Percentiles rank a stretch among this genome's conserved stretches.
phyloP scores from a whole-genome alignment of 306 rosid species.

The Gleditsia sinensis region DNA sequence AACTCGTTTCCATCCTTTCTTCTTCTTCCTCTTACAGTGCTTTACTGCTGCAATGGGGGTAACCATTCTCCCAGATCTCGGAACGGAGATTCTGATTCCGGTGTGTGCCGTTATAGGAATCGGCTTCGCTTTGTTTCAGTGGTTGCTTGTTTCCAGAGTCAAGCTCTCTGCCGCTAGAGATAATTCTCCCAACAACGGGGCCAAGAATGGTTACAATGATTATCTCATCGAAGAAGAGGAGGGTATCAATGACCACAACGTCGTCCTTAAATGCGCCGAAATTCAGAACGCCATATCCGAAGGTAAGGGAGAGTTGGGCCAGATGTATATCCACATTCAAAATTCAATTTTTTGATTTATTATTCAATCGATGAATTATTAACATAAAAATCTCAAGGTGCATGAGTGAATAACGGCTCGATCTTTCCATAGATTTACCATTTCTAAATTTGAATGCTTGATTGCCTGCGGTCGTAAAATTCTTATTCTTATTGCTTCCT shows the following conservation, averaged over 20 bases:
- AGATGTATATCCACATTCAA: not conserved
- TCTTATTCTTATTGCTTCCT: not conserved
- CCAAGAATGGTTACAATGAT: conserved; percentile 55
- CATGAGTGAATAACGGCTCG: not conserved
- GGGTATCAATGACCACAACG: conserved; percentile 63
- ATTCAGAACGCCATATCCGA: conserved; percentile 70
- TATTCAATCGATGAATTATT: not conserved
- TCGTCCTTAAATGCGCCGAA: conserved; percentile 70
- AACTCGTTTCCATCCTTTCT: not conserved
- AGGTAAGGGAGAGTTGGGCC: conserved; percentile 25
- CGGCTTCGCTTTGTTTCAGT: conserved; percentile 55
- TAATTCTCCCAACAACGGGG: not conserved
- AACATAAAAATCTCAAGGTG: no score
- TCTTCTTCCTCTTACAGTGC: not conserved
- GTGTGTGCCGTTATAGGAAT: conserved; percentile 59
- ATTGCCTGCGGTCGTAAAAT: not conserved
- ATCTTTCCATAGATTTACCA: not conserved
- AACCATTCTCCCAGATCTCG: conserved; percentile 61
- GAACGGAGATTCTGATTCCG: conserved; percentile 62
- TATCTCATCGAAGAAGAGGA: conserved; percentile 71
- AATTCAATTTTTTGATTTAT: not conserved
- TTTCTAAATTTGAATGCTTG: not conserved
- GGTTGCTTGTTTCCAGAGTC: conserved; percentile 55
- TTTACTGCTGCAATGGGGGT: conserved; percentile 40
- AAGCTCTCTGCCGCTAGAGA: conserved; percentile 49